Evolutionary conservation across 2,329 filamentous ascomycete genomes (phyloP).

Genomic region (Fusarium sp.): DNA sequence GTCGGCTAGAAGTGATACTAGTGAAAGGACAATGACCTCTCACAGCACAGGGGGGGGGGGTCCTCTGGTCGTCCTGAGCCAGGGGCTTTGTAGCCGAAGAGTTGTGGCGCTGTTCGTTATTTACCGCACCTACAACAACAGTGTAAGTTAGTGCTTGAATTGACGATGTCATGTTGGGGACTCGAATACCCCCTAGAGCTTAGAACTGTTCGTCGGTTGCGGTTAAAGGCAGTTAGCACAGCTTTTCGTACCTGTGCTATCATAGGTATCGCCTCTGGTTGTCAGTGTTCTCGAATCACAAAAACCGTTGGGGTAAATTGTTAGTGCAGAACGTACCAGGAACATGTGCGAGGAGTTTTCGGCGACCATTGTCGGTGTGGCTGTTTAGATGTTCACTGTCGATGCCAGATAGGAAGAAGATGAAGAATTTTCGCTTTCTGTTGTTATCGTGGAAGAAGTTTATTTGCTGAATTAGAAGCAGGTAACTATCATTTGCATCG

Average conservation of each 20-base stretch:
- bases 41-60: slow-evolving; percentile 1
- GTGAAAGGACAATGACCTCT: slow-evolving; percentile 12
- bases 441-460: slow-evolving; percentile 6
- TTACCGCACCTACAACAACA: slow-evolving; percentile 4
- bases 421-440: slow-evolving; percentile 3
- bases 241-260: neutral
- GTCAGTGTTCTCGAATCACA: slow-evolving; percentile 12
- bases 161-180: slow-evolving; percentile 11
- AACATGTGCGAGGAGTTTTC: slow-evolving; percentile 19
- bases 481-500: slow-evolving; percentile 20
- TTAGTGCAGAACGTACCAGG: slow-evolving; percentile 2
- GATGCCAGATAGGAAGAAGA: neutral
- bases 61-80: neutral
- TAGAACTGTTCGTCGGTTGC: slow-evolving; percentile 10
- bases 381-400: neutral
- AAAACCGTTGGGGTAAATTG: slow-evolving; percentile 16
- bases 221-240: neutral
- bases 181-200: slow-evolving; percentile 11
- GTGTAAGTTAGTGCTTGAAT: slow-evolving; percentile 4
- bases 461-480: neutral
- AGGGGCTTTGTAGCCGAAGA: slow-evolving; percentile 22
- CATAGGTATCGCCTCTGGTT: neutral
- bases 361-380: slow-evolving; percentile 5
- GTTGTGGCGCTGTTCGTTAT: slow-evolving; percentile 36
- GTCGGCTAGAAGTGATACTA: slow-evolving; percentile 28